These are phyloP conservation scores for Saposhnikovia divaricata DNA, from an alignment of 129 eudicot genomes.

Conservation along the genomic window DNA sequence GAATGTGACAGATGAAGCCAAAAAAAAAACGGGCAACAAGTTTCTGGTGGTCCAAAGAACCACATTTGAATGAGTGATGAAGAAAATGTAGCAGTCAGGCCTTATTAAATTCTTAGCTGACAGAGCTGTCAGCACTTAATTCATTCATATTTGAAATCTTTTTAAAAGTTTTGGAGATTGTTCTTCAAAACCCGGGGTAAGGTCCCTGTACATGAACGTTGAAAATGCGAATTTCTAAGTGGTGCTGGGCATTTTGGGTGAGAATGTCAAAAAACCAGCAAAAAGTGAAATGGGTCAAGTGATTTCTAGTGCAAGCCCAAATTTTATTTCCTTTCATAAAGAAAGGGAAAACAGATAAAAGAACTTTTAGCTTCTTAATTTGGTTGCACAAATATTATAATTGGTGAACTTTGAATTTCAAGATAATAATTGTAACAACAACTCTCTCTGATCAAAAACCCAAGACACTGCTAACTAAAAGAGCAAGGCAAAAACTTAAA, in stretches of 20 bases:
- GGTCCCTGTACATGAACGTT: neutral
- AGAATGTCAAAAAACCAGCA: neutral
- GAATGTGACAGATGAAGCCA: constrained; percentile 21
- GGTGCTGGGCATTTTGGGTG: neutral
- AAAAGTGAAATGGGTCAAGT: neutral
- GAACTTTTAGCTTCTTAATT: too few species aligned
- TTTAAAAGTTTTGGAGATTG: neutral
- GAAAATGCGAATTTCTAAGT: neutral
- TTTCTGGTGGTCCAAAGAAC: constrained; percentile 28
- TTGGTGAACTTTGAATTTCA: neutral
- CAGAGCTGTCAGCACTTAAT: neutral
- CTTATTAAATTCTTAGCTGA: constrained; percentile 13
- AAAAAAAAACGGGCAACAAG: constrained; percentile 6
- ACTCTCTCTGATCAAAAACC: constrained; percentile 3
- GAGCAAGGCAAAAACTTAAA: neutral
- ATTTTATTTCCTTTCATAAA: too few species aligned
- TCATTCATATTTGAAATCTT: neutral
- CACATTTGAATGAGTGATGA: constrained; percentile 15
- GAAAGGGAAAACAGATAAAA: too few species aligned
- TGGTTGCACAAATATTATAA: neutral
- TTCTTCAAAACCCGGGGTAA: neutral
- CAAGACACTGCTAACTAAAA: neutral
- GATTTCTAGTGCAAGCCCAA: too few species aligned
- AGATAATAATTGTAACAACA: constrained; percentile 8
- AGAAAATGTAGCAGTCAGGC: constrained; percentile 15